Evolutionary conservation across 169 alveolate genomes (phyloP).

Genomic region (Babesia ovis): DNA sequence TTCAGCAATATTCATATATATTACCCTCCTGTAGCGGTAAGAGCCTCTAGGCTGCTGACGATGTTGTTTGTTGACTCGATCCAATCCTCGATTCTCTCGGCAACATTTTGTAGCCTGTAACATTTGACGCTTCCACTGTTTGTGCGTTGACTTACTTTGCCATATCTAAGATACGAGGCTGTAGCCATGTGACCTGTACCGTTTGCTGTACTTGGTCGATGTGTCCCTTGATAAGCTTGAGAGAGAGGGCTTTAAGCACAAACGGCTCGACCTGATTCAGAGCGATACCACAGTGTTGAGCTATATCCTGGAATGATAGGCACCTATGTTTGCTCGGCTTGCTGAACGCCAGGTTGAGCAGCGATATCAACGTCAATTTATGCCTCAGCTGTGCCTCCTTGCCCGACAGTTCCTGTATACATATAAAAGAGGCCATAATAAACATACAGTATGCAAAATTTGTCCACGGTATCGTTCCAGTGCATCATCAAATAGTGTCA

Average conservation of each 20-base stretch:
- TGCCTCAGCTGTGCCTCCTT: conserved; percentile 60
- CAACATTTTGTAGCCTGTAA: conserved; percentile 59
- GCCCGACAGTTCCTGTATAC: conserved; percentile 58
- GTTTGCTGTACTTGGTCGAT: conserved; percentile 73
- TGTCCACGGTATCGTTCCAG: conserved; percentile 49
- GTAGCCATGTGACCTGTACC: conserved; percentile 77
- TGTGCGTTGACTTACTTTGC: conserved; percentile 41
- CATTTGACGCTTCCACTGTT: neutral
- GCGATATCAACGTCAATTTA: conserved; percentile 73
- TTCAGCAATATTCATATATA: neutral
- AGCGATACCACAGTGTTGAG: conserved; percentile 71
- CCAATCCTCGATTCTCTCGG: conserved; percentile 58
- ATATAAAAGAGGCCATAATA: neutral
- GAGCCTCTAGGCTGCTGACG: conserved; percentile 41
- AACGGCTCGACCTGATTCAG: conserved; percentile 74
- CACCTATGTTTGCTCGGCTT: conserved; percentile 75
- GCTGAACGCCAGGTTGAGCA: conserved; percentile 77
- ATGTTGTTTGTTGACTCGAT: conserved; percentile 59
- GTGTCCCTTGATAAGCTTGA: conserved; percentile 70
- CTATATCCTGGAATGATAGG: conserved; percentile 72
- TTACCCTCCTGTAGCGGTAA: conserved; percentile 3
- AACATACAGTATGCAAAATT: conserved; percentile 34
- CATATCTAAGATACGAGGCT: conserved; percentile 73
- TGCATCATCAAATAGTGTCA: conserved; percentile 57
- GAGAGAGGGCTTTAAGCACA: conserved; percentile 74